Base-by-base conservation (phyloP, 257 asterid species). In the Solanum stenotomum region DNA sequence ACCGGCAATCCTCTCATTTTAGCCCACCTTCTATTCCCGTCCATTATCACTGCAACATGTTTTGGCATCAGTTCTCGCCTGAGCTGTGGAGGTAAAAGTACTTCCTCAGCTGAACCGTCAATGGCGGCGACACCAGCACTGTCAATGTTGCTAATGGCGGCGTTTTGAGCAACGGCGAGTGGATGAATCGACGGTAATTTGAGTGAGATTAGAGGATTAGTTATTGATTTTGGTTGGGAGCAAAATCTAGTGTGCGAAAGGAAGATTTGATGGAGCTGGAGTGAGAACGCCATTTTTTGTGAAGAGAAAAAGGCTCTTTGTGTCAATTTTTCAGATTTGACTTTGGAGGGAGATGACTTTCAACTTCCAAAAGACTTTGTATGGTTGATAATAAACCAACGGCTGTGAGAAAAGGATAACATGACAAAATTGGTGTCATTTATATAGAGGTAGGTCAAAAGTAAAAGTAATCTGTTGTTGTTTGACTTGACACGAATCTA, bases 1-100 rank as follows among this genome's bases (percentile, higher is more conserved):
- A 82, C 49, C 0, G 95, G 92, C 78, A 92, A 81, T 0, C 95
- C 93, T 79, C 89, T 92, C 93, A 49, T 87, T 77, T 90, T 87
- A 68, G 96, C 95, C 98, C 98, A 95, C 91, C 98, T 91, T 70
- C 93, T 85, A 74, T 92, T 92, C 38, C 94, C 94, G 75, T 94
- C 96, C 94, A 94, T 93, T 49, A 94, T 94, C 10, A 94, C 89
- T 2, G 95, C 97, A n/a, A 90, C 92, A 63, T 90, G 93, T 2
- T 87, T 88, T 3, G 94, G 94, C 91, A 90, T 86, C 7, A 79
- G 46, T 46, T 88, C 90, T 44, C 65, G 22, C 56, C 42, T 56
- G n/a, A 86, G 92, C 20, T 37, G 81, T 6, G 56, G n/a, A 49
- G 92, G 92, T 25, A 63, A 42, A 12, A 40, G 20, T 1, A 10